These are phyloP conservation scores for Saksenaea oblongispora DNA, from an alignment of 371 early-diverging fungal genomes.

Conservation along the genomic window DNA sequence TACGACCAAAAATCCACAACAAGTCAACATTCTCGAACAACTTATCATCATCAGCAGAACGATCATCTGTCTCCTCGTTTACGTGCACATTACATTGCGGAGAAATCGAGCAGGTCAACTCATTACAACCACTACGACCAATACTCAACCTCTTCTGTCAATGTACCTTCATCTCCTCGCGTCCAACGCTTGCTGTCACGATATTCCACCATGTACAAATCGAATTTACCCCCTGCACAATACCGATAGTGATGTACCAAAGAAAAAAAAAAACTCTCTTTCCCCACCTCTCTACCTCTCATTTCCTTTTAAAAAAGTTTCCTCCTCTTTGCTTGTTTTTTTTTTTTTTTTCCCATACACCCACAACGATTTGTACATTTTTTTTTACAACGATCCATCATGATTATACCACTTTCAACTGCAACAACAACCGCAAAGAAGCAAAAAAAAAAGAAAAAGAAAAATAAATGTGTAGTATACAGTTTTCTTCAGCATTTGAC, in stretches of 20 bases:
- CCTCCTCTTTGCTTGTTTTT: no score
- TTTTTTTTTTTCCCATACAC: background rate
- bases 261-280: background rate
- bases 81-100: background rate
- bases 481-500: background rate
- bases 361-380: background rate
- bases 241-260: conserved; percentile 2
- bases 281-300: background rate
- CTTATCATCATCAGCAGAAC: background rate
- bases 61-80: background rate
- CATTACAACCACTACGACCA: background rate
- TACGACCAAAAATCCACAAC: background rate
- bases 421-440: no score
- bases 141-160: background rate
- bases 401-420: no score
- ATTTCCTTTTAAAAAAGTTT: no score
- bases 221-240: background rate
- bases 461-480: conserved; percentile 1
- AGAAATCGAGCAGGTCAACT: background rate
- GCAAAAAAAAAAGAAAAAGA: background rate
- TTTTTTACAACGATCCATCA: background rate
- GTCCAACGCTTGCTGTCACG: background rate
- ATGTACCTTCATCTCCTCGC: background rate
- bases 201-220: background rate
- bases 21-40: background rate